Evolutionary conservation across 140 eudicot species (phyloP).

Genomic region (Bidens hawaiensis): DNA sequence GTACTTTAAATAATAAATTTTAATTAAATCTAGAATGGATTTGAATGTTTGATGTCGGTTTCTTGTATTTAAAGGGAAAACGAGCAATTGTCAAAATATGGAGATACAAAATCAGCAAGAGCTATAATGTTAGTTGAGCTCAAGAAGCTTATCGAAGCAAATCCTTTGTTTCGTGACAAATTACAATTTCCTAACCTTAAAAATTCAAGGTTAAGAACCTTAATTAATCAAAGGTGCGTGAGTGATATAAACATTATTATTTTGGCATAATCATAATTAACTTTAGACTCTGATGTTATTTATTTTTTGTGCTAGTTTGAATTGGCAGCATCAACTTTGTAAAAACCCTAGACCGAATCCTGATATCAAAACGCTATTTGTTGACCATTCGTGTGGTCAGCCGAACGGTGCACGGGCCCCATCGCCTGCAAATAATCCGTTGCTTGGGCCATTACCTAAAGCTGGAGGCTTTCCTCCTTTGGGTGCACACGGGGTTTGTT

Average conservation of each 20-base stretch:
- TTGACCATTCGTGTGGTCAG: conserved; percentile 96
- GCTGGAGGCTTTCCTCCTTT: conserved; percentile 93
- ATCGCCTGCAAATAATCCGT: conserved; percentile 82
- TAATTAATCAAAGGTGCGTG: conserved; percentile 89
- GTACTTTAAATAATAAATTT: conserved; percentile 30
- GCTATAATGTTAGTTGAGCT: conserved; percentile 94
- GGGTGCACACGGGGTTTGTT: conserved; percentile 93
- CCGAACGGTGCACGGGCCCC: conserved; percentile 97
- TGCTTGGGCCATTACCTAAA: conserved; percentile 83
- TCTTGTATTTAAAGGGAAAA: conserved; percentile 53
- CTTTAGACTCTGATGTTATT: background rate
- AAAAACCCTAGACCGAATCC: conserved; percentile 97
- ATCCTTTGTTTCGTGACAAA: conserved; percentile 91
- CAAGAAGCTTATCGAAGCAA: conserved; percentile 93
- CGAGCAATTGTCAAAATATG: conserved; percentile 89
- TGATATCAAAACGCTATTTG: conserved; percentile 86
- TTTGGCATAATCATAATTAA: background rate
- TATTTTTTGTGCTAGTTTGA: conserved; percentile 50
- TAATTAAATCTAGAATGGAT: background rate
- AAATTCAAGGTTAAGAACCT: conserved; percentile 82
- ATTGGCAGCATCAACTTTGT: conserved; percentile 98
- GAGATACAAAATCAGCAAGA: conserved; percentile 93
- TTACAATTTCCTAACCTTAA: conserved; percentile 85
- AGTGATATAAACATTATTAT: background rate
- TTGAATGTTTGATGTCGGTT: background rate